A percentile compares a stretch with the other conserved stretches of the same genome.
Conservation (phyloP, 345 rosid species). For the Gossypium rotundifolium region DNA sequence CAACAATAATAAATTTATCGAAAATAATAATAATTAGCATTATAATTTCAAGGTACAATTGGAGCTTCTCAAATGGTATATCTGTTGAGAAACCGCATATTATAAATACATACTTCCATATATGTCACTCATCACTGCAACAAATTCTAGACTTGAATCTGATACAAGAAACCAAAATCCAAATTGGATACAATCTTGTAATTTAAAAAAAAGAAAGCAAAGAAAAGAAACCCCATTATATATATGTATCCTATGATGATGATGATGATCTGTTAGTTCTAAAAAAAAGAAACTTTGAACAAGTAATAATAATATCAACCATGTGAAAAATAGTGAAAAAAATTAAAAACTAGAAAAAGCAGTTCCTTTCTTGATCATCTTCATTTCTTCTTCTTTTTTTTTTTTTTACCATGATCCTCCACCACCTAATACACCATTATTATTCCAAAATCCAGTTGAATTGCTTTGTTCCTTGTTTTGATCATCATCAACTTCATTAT, state of each 20-base stretch:
- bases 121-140: conserved; percentile 5
- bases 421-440: conserved; percentile 37
- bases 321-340: conserved; percentile 1
- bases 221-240: neutral
- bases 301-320: conserved; percentile 14
- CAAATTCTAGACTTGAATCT: conserved; percentile 8
- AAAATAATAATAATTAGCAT: neutral
- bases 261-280: conserved; percentile 23
- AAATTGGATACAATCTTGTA: conserved; percentile 18
- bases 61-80: neutral
- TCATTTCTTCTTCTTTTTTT: neutral
- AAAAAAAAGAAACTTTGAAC: conserved; percentile 23
- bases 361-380: neutral
- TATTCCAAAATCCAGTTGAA: conserved; percentile 41
- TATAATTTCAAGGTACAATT: neutral
- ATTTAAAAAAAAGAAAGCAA: neutral
- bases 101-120: neutral
- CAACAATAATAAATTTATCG: neutral
- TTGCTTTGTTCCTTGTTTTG: conserved; percentile 34
- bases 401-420: conserved; percentile 39
- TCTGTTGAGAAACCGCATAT: neutral
- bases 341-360: neutral
- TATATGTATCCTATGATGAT: conserved; percentile 16
- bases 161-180: conserved; percentile 22
- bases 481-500: conserved; percentile 28